Conservation (phyloP, 768 basidiomycete species). For the Hortiboletus campestris region DNA sequence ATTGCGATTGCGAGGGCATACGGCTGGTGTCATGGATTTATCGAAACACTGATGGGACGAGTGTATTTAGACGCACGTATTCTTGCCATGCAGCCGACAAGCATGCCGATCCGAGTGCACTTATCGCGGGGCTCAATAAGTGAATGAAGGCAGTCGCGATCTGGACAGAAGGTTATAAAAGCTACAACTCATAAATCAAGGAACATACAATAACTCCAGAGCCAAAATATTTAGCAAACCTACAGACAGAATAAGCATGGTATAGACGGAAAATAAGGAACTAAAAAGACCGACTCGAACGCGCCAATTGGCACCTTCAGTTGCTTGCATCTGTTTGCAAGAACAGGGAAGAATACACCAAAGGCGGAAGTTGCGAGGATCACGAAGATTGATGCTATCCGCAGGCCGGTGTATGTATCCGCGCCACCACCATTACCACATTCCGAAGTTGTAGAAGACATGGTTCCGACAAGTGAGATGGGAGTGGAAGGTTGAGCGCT, state of each 20-base stretch:
- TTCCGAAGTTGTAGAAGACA: conserved; percentile 21
- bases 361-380: conserved; percentile 57
- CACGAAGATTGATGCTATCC: conserved; percentile 74
- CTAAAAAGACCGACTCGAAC: conserved; percentile 61
- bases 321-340: conserved; percentile 51
- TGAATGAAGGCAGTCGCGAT: conserved; percentile 91
- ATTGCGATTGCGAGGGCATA: conserved; percentile 82
- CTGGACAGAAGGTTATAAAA: conserved; percentile 35
- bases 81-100: conserved; percentile 64
- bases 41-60: background rate
- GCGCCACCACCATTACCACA: conserved; percentile 57
- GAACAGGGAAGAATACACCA: conserved; percentile 72
- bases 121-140: conserved; percentile 71
- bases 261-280: background rate
- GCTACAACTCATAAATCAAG: background rate
- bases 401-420: conserved; percentile 47
- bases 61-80: conserved; percentile 53
- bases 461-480: background rate
- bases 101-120: conserved; percentile 68
- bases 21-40: conserved; percentile 46
- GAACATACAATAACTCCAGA: conserved; percentile 78
- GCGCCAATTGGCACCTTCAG: conserved; percentile 38
- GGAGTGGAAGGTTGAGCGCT: background rate
- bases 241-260: conserved; percentile 26
- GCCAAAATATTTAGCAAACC: conserved; percentile 88